Evolutionary conservation across 805 yeast genomes (phyloP), one percentile per base, ranked within the genome.

Genomic region (Scheffersomyces coipomensis): DNA sequence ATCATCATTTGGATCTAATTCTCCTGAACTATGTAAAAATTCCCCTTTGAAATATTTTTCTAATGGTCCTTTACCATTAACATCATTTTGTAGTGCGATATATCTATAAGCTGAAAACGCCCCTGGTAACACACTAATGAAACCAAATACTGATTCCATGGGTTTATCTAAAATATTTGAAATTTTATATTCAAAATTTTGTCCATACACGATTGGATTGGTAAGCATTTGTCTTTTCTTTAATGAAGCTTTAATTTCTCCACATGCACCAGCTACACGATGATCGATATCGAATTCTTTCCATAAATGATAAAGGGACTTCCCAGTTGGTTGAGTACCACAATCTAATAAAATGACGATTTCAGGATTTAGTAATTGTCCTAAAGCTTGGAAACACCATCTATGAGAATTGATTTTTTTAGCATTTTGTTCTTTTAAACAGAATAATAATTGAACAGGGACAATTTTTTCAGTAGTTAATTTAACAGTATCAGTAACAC

Each of bases 1-100:
- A 49, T 76, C 80, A 37, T 74, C 77, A 62, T 78, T 74, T 3
- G 81, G 83, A 45, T 79, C 80, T 29, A 79, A 60, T 9, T 80
- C 81, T 21, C 78, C 78, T 37, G 81, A 77, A 35, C 65, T 76
- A 52, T 48, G 85, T 62, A 64, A 72, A 64, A 66, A 70, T 44
- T 81, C 86, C 39, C 86, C 86, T 47, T 79, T 79, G 66, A 79
- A 81, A 51, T 81, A 81, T 51, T 80, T 83, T 46, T 78, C 83
- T 34, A 81, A 62, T 1, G 86, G 86, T 2, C 84, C 78, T 37
- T 53, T 58, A n/a, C 75, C 77, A 40, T 68, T 69, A 19, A 68
- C 58, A 48, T 71, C 76, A 40, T 83, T 83, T 41, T 71, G 76
- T 16, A 81, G 68, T 2, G 86, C 86, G 15, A 71, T 64, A 46